Percentiles rank a stretch among this genome's conserved stretches.
These are phyloP conservation scores for Rhizomucor pusillus DNA, from an alignment of 371 early-diverging fungal genomes.

Conservation along the genomic window DNA sequence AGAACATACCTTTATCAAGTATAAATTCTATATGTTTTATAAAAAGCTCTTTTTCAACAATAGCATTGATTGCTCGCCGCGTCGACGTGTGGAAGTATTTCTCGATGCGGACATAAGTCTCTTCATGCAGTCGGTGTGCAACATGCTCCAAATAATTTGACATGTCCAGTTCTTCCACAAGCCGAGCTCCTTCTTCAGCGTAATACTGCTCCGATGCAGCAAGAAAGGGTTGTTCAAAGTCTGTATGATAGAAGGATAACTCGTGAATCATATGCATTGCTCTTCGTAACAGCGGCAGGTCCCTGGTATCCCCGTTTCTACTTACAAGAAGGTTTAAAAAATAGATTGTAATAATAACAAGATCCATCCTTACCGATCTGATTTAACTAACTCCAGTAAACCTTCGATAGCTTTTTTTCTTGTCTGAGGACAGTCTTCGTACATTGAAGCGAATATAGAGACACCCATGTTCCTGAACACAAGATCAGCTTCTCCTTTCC, in stretches of 20 bases:
- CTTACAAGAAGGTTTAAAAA: neutral
- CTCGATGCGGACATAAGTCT: slow-evolving; percentile 62
- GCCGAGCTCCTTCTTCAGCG: slow-evolving; percentile 60
- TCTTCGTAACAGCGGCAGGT: slow-evolving; percentile 54
- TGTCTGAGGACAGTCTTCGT: slow-evolving; percentile 50
- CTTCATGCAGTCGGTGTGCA: slow-evolving; percentile 67
- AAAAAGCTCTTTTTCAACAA: slow-evolving; percentile 69
- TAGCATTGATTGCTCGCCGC: slow-evolving; percentile 57
- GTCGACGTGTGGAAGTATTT: slow-evolving; percentile 78
- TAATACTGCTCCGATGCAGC: slow-evolving; percentile 68
- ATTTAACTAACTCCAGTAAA: slow-evolving; percentile 52
- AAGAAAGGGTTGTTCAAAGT: slow-evolving; percentile 70
- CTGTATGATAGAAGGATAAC: slow-evolving; percentile 68
- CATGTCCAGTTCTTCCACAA: slow-evolving; percentile 53
- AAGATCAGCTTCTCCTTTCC: neutral
- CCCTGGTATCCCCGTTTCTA: slow-evolving; percentile 46
- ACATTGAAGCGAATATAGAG: slow-evolving; percentile 64
- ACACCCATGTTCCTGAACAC: slow-evolving; percentile 72
- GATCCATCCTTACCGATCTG: slow-evolving; percentile 48
- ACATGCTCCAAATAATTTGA: slow-evolving; percentile 69
- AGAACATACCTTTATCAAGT: slow-evolving; percentile 58
- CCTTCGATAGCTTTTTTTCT: slow-evolving; percentile 52
- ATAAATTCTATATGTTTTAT: slow-evolving; percentile 62
- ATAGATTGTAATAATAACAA: neutral
- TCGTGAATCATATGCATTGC: slow-evolving; percentile 79